phyloP scores from a whole-genome alignment of 83 land plant genomes.

The Diphasiastrum complanatum region DNA sequence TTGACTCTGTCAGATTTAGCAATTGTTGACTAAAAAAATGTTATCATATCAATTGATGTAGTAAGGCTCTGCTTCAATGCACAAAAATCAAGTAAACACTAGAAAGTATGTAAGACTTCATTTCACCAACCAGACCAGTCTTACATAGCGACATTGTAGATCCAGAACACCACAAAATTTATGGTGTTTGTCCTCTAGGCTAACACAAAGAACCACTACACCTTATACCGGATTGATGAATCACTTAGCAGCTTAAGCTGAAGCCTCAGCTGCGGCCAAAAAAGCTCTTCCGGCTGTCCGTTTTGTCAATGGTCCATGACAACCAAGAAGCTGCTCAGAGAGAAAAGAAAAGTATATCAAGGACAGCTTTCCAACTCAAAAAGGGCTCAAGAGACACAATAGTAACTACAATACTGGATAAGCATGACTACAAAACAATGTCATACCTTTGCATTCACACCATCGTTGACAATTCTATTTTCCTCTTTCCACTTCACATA shows the following conservation, averaged over 20 bases:
- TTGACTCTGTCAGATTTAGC: no score
- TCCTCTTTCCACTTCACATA: conserved; percentile 71
- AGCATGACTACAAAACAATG: not conserved
- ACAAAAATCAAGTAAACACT: no score
- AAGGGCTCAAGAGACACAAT: not conserved
- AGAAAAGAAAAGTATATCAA: not conserved
- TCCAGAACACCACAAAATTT: no score
- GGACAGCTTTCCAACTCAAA: not conserved
- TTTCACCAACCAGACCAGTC: no score
- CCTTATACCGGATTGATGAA: no score
- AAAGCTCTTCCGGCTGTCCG: conserved; percentile 61
- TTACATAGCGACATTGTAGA: no score
- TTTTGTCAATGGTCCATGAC: conserved; percentile 52
- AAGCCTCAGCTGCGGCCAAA: conserved; percentile 29
- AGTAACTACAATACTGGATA: not conserved
- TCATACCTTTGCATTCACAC: conserved; percentile 76
- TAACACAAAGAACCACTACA: no score
- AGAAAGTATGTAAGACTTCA: no score
- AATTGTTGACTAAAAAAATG: no score
- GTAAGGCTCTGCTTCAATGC: no score
- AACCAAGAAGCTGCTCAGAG: conserved; percentile 46
- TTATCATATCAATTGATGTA: no score
- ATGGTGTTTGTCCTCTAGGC: no score
- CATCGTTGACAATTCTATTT: conserved; percentile 62
- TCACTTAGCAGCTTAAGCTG: conserved; percentile 12